Base-by-base conservation (phyloP, 164 flowering plant species). In the Stephania japonica region DNA sequence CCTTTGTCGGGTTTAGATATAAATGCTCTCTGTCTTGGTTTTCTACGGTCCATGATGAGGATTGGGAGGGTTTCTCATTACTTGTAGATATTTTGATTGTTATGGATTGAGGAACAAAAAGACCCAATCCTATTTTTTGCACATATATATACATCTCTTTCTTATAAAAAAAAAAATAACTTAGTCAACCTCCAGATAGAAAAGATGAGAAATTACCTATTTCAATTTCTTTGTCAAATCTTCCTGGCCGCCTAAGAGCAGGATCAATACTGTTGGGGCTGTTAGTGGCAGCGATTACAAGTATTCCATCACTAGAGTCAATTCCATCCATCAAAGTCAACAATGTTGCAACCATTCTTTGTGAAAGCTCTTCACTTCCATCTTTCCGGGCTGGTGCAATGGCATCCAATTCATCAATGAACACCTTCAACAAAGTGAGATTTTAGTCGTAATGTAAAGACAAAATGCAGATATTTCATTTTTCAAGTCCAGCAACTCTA, bases 331-430 rank as follows among this genome's bases (percentile, higher is more conserved):
- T 93, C 81, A 93, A 83, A 77, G 83, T 88, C 78, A 93, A 83
- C 76, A 96, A 84, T 65, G 99, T 89, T 32, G 91, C 92, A 75
- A 93, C 95, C 86, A 96, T 87, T 81, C 98, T 87, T 67, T 87
- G 91, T 73, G 98, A 93, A 38, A 93, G 84, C 49, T 85, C 94
- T 76, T 92, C 97, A 77, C 97, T 87, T 67, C 94, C 98, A 74
- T 89, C 91, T 77, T 86, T 91, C 42, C 97, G 86, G 69, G 95
- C 90, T 70, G 98, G 99, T 32, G 97, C 98, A 80, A 96, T 89
- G n/a, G 98, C 92, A 88, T 96, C 97, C 81, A 96, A 80, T 78
- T 96, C 97, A 83, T 96, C 98, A 66, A 96, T 90, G 86, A 96
- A 96, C n/a, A 96, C 90, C 99, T 93, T 68, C 0, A 42, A 72